Conservation (phyloP, 2,329 filamentous ascomycete species). For the Lasiodiplodia citricola region DNA sequence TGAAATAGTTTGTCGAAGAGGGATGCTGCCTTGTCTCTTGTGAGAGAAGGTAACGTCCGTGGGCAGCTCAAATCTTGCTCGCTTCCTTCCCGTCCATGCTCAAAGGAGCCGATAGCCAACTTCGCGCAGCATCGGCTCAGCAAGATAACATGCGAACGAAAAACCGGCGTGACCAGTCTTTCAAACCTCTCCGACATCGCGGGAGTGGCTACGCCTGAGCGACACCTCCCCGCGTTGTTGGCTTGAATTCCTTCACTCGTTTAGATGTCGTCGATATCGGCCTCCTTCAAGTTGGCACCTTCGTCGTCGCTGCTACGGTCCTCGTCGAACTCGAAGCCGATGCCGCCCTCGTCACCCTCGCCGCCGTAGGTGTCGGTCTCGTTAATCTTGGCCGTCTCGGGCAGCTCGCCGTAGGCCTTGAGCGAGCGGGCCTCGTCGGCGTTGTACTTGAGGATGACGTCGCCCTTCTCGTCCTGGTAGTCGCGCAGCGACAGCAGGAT, state of each 20-base stretch:
- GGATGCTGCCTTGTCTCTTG: background rate
- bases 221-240: background rate
- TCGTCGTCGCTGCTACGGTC: conserved; percentile 70
- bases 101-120: background rate
- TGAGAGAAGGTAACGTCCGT: background rate
- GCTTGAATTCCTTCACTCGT: background rate
- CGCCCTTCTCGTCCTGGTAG: conserved; percentile 93
- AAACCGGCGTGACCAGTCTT: background rate
- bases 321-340: conserved; percentile 98
- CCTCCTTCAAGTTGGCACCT: conserved; percentile 70
- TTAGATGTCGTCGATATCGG: conserved; percentile 95
- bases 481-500: conserved; percentile 72
- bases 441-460: conserved; percentile 78
- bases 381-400: conserved; percentile 99
- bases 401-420: conserved; percentile 96
- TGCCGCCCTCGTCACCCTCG: conserved; percentile 86
- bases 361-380: conserved; percentile 94
- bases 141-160: background rate
- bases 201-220: background rate
- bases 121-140: background rate
- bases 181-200: background rate
- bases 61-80: background rate
- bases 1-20: background rate
- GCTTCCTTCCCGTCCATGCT: background rate
- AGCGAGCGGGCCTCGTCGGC: conserved; percentile 89